Evolutionary conservation across 1,284 basidiomycete species (phyloP), one percentile per base, ranked within the genome.

Genomic region (Sporisorium sorghi): DNA sequence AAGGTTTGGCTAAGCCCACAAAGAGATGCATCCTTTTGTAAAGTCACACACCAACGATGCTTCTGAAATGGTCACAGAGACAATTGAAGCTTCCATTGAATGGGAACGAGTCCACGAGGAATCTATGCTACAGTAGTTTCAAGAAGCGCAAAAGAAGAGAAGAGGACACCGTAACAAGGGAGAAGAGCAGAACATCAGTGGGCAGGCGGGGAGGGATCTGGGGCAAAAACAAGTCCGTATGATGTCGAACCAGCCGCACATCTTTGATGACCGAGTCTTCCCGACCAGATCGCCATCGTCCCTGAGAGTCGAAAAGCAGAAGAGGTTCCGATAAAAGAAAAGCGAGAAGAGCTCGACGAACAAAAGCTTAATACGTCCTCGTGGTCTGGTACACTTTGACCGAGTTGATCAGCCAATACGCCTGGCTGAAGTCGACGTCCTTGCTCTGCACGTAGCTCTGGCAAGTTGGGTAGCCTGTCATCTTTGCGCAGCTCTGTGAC

Each of bases 351-450:
- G 37, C n/a, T n/a, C n/a, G n/a, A n/a, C n/a, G n/a, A n/a, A n/a
- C n/a, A n/a, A 35, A 19, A 40, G 37, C 37, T 58, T 70, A 74
- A 1, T 26, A 19, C 17, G 57, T 75, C 24, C 67, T 53, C 3
- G 3, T 17, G 32, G 67, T 74, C 61, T 77, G 76, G 52, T 77
- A 77, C 24, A 77, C 43, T 59, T 75, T 77, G 46, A 77, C 68
- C 26, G 55, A 63, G 49, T 77, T 75, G 69, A 77, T 77, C 21
- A 72, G 35, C 76, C 76, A 77, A 37, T 77, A 77, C 2, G 72
- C 76, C 55, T 75, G 26, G 48, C 61, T 65, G 35, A 77, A 60
- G 24, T 77, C 69, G 12, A 68, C 58, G 24, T 59, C 49, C 21
- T 58, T 52, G n/a, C 46, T 52, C 61, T 69, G 67, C 1, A 77